These are phyloP conservation scores for Chaetomium olivaceum DNA, from an alignment of 2,329 filamentous ascomycete genomes.

Conservation along the genomic window DNA sequence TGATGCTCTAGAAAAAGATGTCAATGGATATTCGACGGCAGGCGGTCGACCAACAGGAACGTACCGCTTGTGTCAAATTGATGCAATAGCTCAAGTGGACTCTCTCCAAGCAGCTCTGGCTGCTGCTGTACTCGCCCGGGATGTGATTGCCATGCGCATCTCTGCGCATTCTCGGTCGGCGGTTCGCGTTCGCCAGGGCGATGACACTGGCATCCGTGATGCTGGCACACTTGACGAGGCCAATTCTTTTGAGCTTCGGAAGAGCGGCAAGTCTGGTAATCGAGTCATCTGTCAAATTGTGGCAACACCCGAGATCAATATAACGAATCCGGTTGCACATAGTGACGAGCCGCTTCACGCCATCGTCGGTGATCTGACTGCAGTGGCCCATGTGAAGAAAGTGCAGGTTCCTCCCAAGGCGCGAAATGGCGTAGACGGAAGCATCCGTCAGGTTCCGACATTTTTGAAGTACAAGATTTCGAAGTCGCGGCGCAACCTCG, in stretches of 20 bases:
- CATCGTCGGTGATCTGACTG: conserved; percentile 83
- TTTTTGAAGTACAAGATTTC: conserved; percentile 92
- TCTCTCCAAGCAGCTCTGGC: conserved; percentile 73
- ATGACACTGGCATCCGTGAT: conserved; percentile 91
- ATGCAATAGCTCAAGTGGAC: conserved; percentile 97
- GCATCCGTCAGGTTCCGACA: conserved; percentile 90
- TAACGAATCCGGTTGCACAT: conserved; percentile 92
- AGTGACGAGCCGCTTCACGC: conserved; percentile 80
- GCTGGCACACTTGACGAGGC: conserved; percentile 85
- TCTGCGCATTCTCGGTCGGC: conserved; percentile 51
- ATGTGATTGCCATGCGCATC: conserved; percentile 50
- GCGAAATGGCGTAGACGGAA: conserved; percentile 82
- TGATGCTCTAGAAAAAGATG: conserved; percentile 69
- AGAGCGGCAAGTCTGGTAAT: conserved; percentile 80
- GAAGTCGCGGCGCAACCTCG: conserved; percentile 77
- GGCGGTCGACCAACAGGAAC: conserved; percentile 34
- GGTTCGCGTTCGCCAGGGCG: conserved; percentile 73
- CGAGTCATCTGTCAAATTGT: conserved; percentile 81
- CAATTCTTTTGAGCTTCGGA: conserved; percentile 92
- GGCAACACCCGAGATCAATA: conserved; percentile 96
- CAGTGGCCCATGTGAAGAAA: conserved; percentile 97
- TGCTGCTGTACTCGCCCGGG: conserved; percentile 50
- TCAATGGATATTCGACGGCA: conserved; percentile 9
- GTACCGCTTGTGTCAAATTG: conserved; percentile 76
- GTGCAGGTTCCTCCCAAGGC: conserved; percentile 91